Evolutionary conservation across 805 yeast genomes (phyloP).

Genomic region (Myxozyma monticola): DNA sequence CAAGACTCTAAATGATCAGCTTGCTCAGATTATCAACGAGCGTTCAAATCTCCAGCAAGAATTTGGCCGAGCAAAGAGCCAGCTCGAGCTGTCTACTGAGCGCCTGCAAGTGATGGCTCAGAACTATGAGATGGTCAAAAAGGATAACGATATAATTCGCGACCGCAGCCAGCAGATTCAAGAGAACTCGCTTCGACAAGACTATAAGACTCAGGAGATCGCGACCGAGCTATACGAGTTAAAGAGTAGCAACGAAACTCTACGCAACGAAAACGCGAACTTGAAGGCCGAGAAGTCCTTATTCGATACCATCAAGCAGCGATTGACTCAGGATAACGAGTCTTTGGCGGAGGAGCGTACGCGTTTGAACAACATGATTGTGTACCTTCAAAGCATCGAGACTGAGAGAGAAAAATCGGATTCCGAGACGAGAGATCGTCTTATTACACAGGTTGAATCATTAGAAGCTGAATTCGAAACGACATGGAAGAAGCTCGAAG

Average conservation of each 20-base stretch:
- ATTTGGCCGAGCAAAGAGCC: conserved; percentile 56
- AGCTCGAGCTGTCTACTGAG: conserved; percentile 55
- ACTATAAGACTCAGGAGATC: conserved; percentile 48
- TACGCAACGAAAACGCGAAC: conserved; percentile 49
- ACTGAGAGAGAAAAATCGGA: conserved; percentile 60
- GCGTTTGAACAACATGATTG: conserved; percentile 56
- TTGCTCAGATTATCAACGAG: conserved; percentile 43
- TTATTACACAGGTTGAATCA: conserved; percentile 50
- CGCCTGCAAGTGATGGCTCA: conserved; percentile 47
- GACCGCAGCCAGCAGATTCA: conserved; percentile 45
- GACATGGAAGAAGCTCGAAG: conserved; percentile 49
- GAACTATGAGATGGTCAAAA: conserved; percentile 43
- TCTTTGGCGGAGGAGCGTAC: conserved; percentile 59
- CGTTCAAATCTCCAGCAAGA: conserved; percentile 52
- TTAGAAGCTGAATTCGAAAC: conserved; percentile 49
- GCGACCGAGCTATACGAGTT: conserved; percentile 58
- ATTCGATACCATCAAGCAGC: conserved; percentile 50
- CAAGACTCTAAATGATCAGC: conserved; percentile 51
- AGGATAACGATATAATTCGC: conserved; percentile 50
- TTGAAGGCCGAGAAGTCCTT: conserved; percentile 57
- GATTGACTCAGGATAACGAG: conserved; percentile 54
- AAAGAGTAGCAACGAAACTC: conserved; percentile 48
- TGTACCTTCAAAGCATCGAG: conserved; percentile 60
- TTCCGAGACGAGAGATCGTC: conserved; percentile 51
- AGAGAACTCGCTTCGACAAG: conserved; percentile 49